Percentiles rank a stretch among this genome's conserved stretches.
phyloP scores from a whole-genome alignment of 2,329 filamentous ascomycete genomes.

The Tolypocladium pustulatum region DNA sequence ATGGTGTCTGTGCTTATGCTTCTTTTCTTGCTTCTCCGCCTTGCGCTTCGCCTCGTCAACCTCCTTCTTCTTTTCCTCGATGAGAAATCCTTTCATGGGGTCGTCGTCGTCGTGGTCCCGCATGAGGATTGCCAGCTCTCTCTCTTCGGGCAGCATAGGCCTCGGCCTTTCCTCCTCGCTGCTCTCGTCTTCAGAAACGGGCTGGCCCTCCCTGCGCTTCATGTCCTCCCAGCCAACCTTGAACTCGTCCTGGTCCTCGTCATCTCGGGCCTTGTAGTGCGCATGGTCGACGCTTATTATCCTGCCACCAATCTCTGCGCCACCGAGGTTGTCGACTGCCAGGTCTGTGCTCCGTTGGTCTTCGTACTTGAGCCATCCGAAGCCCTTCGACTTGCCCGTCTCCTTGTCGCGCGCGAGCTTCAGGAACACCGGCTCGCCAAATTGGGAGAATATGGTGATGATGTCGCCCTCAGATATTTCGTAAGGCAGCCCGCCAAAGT shows the following conservation, averaged over 20 bases:
- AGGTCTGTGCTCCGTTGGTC: conserved; percentile 93
- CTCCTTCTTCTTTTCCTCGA: conserved; percentile 87
- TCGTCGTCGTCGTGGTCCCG: conserved; percentile 86
- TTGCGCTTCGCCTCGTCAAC: conserved; percentile 56
- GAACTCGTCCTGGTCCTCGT: conserved; percentile 54
- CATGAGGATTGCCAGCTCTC: conserved; percentile 65
- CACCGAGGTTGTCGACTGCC: conserved; percentile 90
- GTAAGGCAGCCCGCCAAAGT: conserved; percentile 88
- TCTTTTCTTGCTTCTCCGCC: conserved; percentile 36
- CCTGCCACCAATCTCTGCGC: conserved; percentile 71
- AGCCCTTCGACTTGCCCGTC: conserved; percentile 88
- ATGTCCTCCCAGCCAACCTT: conserved; percentile 51
- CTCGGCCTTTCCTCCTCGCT: conserved; percentile 38
- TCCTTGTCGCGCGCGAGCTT: conserved; percentile 92
- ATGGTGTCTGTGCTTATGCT: conserved; percentile 36
- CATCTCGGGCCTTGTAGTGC: conserved; percentile 79
- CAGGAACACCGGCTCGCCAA: conserved; percentile 85
- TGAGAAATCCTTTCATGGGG: conserved; percentile 87
- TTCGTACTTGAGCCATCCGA: conserved; percentile 96
- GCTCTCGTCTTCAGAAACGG: conserved; percentile 32
- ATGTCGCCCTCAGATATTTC: conserved; percentile 93
- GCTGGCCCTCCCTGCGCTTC: conserved; percentile 37
- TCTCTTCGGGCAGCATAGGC: conserved; percentile 69
- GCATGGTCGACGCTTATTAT: conserved; percentile 85
- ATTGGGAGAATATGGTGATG: conserved; percentile 94